These are phyloP conservation scores for Pythium diclinum DNA, from an alignment of 352 stramenopile genomes.

Conservation along the genomic window DNA sequence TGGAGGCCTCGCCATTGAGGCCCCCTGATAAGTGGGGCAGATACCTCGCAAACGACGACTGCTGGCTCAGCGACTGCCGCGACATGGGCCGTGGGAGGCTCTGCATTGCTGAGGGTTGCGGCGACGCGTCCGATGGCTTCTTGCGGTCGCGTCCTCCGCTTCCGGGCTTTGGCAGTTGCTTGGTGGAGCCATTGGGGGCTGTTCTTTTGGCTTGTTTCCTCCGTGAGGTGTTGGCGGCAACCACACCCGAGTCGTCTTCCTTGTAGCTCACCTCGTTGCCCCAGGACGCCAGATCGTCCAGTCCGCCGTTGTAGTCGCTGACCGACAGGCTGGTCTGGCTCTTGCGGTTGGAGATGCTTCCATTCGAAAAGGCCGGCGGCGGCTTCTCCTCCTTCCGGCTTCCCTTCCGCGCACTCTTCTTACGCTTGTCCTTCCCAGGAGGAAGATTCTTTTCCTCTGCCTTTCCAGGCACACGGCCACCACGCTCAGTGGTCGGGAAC, in stretches of 20 bases:
- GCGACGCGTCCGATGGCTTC: conserved; percentile 2
- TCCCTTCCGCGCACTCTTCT: conserved; percentile 23
- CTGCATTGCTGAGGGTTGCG: neutral
- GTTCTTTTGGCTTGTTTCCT: conserved; percentile 18
- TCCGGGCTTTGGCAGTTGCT: conserved; percentile 14
- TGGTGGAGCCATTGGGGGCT: neutral
- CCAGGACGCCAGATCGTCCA: conserved; percentile 21
- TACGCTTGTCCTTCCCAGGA: conserved; percentile 19
- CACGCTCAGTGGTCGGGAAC: conserved; percentile 14
- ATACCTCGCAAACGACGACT: conserved; percentile 21
- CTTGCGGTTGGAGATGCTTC: conserved; percentile 14
- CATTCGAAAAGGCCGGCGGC: neutral
- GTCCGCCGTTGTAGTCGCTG: conserved; percentile 3
- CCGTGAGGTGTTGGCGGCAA: conserved; percentile 4
- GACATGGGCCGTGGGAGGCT: conserved; percentile 16
- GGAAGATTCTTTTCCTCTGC: conserved; percentile 20
- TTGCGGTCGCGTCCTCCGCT: conserved; percentile 19
- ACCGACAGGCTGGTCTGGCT: conserved; percentile 16
- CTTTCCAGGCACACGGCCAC: conserved; percentile 16
- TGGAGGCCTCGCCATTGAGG: neutral
- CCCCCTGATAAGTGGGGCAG: conserved; percentile 21
- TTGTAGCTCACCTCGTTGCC: conserved; percentile 7
- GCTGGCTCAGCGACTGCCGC: conserved; percentile 22
- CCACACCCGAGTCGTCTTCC: conserved; percentile 8
- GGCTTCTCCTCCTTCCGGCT: conserved; percentile 20